Percentiles rank a stretch among this genome's conserved stretches.
Conservation (phyloP, 2,329 filamentous ascomycete species). For the Botrytis galanthina region DNA sequence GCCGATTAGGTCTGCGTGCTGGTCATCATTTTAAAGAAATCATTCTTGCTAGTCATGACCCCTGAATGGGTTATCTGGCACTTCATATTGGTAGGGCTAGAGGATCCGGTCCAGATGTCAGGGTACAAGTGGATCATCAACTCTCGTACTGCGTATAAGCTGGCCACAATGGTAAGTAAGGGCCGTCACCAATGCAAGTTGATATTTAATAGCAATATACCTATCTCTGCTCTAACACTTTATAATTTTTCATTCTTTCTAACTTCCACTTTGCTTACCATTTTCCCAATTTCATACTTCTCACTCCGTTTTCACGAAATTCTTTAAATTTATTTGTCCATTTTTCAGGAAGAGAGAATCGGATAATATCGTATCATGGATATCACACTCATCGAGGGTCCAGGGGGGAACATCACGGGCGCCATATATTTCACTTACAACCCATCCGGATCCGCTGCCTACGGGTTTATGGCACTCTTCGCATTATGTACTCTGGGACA, state of each 20-base stretch:
- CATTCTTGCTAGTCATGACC: not conserved
- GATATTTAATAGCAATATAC: not conserved
- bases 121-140: no score
- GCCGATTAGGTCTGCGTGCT: not conserved
- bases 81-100: not conserved
- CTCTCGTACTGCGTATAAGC: not conserved
- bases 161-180: not conserved
- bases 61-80: not conserved
- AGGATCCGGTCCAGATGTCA: not conserved
- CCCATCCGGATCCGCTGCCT: constrained; percentile 24
- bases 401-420: not conserved
- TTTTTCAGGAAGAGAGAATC: not conserved
- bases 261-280: not conserved
- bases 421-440: constrained; percentile 15
- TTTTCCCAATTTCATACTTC: not conserved
- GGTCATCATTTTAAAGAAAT: not conserved
- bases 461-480: constrained; percentile 26
- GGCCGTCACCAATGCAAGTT: not conserved
- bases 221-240: not conserved
- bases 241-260: not conserved
- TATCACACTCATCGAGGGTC: not conserved
- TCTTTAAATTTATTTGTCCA: not conserved
- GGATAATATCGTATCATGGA: not conserved
- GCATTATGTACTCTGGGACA: constrained; percentile 21
- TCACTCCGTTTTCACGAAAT: not conserved